Evolutionary conservation across 2,329 filamentous ascomycete genomes (phyloP), one percentile per base, ranked within the genome.

Genomic region (Alternaria postmessia): DNA sequence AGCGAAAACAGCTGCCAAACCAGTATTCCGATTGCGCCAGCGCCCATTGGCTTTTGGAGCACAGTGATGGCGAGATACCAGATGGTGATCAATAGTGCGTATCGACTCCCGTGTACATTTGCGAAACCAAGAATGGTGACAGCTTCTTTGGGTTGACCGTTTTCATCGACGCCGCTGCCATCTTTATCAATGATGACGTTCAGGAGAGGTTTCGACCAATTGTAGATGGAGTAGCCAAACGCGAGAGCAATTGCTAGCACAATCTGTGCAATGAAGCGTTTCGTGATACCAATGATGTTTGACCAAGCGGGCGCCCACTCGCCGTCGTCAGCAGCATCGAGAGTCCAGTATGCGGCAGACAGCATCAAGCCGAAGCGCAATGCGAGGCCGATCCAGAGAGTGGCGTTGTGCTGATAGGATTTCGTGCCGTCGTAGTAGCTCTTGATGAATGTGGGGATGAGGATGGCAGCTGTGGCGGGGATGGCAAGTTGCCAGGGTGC

Each of bases 11-110:
- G 89, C 80, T 97, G 94, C 88, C 94, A 94, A 61, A 93, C 82
- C 78, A 95, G 88, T 51, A 98, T 83, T 7, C 88, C 91, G 51
- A 98, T 86, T 1, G 93, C 89, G 51, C 93, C 94, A 59, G 89
- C 89, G 52, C 95, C 95, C 92, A 99, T 96, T 16, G 95, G 95
- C 77, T 98, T 98, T 64, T 94, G 91, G 26, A 98, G 85, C 7
- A 97, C 85, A 54, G 93, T 87, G 58, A 93, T 87, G 1, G 89
- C 91, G 8, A 92, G 85, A 26, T 92, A 85, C 78, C 96, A 88
- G 74, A 94, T 93, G 66, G 92, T 83, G 3, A 93, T 86, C 7
- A 98, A 85, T 34, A 98, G 83, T 67, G 97, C 89, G 79, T 96
- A 98, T 28, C 94, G 90, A 1, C 92, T 91, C 59, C 95, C 95